Evolutionary conservation across 2,329 filamentous ascomycete genomes (phyloP).

Genomic region (Bimuria novae-zelandiae): DNA sequence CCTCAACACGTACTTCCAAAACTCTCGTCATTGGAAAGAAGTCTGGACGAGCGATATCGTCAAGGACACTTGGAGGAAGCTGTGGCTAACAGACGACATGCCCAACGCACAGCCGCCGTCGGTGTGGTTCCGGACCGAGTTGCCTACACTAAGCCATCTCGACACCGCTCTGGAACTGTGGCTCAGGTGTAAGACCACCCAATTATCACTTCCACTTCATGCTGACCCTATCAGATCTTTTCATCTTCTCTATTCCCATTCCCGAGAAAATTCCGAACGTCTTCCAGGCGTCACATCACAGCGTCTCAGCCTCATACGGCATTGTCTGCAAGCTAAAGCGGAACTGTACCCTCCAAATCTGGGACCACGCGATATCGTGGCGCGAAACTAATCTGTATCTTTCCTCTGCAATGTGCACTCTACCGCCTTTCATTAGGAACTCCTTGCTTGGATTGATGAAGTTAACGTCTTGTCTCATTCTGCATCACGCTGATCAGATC

Average conservation of each 20-base stretch:
- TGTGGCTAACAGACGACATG: conserved; percentile 53
- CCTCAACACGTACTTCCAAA: conserved; percentile 52
- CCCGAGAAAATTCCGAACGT: conserved; percentile 62
- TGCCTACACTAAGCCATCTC: conserved; percentile 52
- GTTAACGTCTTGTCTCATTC: conserved; percentile 47
- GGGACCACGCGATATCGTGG: conserved; percentile 68
- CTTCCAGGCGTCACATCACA: conserved; percentile 67
- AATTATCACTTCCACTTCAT: not conserved
- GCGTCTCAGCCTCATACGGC: conserved; percentile 64
- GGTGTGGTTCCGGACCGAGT: conserved; percentile 53
- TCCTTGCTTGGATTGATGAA: conserved; percentile 48
- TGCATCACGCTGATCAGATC: conserved; percentile 61
- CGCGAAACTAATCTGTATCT: conserved; percentile 55
- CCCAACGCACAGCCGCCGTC: conserved; percentile 48
- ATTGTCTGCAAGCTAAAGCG: conserved; percentile 66
- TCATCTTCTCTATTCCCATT: conserved; percentile 63
- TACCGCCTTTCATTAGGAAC: conserved; percentile 49
- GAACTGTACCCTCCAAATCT: conserved; percentile 64
- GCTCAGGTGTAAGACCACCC: conserved; percentile 46
- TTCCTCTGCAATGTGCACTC: conserved; percentile 47
- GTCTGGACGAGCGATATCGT: conserved; percentile 54
- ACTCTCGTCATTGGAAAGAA: conserved; percentile 52
- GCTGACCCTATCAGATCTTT: conserved; percentile 44
- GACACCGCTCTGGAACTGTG: conserved; percentile 54
- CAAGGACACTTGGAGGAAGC: conserved; percentile 52